A percentile compares a stretch with the other conserved stretches of the same genome.
Evolutionary conservation across 257 asterid species (phyloP).

Genomic region (Fraxinus quadrangulata): DNA sequence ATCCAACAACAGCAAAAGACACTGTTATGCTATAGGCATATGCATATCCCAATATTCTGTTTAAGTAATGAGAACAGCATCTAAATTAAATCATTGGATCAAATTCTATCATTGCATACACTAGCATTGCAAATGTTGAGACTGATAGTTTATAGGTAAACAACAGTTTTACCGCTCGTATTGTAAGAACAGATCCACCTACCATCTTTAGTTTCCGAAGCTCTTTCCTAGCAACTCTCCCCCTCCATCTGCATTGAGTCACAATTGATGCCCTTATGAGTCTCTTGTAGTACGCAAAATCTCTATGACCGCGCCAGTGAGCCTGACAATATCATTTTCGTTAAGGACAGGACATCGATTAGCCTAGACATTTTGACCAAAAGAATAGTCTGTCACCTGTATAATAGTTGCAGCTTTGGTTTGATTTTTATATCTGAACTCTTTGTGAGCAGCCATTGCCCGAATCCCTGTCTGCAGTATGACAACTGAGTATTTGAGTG

Average conservation of each 20-base stretch:
- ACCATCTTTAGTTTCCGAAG: constrained; percentile 90
- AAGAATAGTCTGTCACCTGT: constrained; percentile 59
- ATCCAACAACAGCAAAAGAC: neutral
- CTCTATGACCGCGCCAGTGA: constrained; percentile 79
- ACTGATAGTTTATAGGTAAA: neutral
- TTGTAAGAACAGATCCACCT: constrained; percentile 20
- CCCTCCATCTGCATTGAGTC: constrained; percentile 95
- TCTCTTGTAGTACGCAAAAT: constrained; percentile 63
- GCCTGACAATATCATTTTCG: constrained; percentile 55
- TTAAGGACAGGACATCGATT: constrained; percentile 28
- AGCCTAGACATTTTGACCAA: constrained; percentile 18
- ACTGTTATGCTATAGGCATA: neutral
- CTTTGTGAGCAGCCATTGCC: constrained; percentile 71
- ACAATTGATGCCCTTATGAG: constrained; percentile 65
- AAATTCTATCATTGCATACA: constrained; percentile 7
- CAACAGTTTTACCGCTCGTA: constrained; percentile 14
- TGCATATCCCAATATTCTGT: neutral
- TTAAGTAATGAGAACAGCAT: constrained; percentile 8
- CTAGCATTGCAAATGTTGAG: neutral
- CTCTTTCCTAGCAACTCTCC: constrained; percentile 71
- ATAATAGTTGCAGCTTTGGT: constrained; percentile 65
- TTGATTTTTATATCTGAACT: constrained; percentile 64
- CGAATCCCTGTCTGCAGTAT: constrained; percentile 77
- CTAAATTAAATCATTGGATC: constrained; percentile 10
- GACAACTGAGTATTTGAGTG: constrained; percentile 55